Evolutionary conservation across 108 stramenopile genomes (phyloP).

Genomic region (Nitzschia sp.): DNA sequence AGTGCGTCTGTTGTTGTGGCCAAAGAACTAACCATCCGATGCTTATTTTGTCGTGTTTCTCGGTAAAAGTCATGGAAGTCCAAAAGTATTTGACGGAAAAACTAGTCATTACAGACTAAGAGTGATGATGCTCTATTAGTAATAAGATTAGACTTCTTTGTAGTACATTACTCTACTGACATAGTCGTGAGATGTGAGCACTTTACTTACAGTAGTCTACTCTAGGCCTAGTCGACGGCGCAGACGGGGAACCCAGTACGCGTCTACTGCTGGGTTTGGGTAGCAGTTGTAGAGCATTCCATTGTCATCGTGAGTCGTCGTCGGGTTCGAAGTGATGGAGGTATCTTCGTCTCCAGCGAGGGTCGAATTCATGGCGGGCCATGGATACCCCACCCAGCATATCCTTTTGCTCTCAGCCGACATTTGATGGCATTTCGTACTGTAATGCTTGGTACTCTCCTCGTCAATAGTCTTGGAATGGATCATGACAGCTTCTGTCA

Average conservation of each 20-base stretch:
- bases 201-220: no score
- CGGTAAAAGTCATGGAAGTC: constrained; percentile 4
- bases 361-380: no score
- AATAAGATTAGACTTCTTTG: no score
- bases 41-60: background rate
- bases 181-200: no score
- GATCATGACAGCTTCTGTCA: constrained; percentile 74
- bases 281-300: constrained; percentile 79
- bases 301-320: constrained; percentile 32
- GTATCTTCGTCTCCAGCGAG: no score
- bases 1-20: no score
- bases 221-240: no score
- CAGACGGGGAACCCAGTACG: constrained; percentile 51
- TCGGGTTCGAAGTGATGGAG: background rate
- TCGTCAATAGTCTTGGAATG: constrained; percentile 51
- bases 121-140: no score
- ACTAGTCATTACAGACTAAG: background rate
- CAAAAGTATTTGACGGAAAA: constrained; percentile 25
- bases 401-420: background rate
- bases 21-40: no score
- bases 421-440: background rate
- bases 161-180: no score
- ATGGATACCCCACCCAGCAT: constrained; percentile 13
- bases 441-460: background rate
- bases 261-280: constrained; percentile 40